Conservation (phyloP, 768 basidiomycete genomes). For the Udeniomyces megalosporus region DNA sequence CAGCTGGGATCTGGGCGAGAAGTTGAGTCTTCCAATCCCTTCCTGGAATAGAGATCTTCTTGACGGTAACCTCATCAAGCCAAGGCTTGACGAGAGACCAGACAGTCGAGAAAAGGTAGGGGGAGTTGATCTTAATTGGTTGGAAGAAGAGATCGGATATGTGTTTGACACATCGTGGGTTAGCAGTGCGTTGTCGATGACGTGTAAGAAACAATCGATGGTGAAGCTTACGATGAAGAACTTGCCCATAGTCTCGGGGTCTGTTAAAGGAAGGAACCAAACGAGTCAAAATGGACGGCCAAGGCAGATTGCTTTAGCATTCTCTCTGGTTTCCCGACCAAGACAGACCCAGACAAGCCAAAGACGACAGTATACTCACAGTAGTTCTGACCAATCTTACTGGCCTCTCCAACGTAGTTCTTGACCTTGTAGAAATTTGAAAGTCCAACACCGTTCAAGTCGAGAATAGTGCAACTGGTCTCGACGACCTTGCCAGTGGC, state of each 20-base stretch:
- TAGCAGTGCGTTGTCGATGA: no score
- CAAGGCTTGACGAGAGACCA: conserved; percentile 82
- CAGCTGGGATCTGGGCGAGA: conserved; percentile 60
- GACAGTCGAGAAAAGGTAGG: conserved; percentile 75
- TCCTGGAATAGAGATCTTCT: conserved; percentile 85
- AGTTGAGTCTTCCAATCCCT: conserved; percentile 55
- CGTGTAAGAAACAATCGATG: no score
- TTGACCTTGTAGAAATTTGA: conserved; percentile 72
- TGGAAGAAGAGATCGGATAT: no score
- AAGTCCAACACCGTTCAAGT: conserved; percentile 50
- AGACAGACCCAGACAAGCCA: neutral
- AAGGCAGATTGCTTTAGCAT: no score
- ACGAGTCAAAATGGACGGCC: no score
- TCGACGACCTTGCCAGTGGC: conserved; percentile 69
- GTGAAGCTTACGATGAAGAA: conserved; percentile 59
- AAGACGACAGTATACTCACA: no score
- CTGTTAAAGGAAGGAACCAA: conserved; percentile 12
- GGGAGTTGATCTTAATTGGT: conserved; percentile 31
- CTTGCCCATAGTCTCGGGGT: conserved; percentile 55
- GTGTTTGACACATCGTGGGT: no score
- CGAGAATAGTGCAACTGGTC: conserved; percentile 94
- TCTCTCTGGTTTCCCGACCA: no score
- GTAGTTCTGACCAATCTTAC: conserved; percentile 68
- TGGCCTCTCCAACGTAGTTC: conserved; percentile 66
- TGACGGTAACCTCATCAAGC: conserved; percentile 87